Evolutionary conservation across 2,329 filamentous ascomycete genomes (phyloP), one percentile per base, ranked within the genome.

Genomic region (Ophiostoma populinum): DNA sequence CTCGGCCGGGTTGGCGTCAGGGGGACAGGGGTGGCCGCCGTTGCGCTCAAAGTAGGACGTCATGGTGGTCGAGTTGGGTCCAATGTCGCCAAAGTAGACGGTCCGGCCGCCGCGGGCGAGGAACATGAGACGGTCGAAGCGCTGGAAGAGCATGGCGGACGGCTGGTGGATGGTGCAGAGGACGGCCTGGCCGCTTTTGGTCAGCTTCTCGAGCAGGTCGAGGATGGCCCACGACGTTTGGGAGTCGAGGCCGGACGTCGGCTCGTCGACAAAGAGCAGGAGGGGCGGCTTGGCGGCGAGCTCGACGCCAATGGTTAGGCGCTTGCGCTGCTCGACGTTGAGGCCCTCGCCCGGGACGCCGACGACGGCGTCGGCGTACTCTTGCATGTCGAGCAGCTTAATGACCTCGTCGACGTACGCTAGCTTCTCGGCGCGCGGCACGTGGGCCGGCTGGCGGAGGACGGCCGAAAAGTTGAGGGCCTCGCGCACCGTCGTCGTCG

Each of bases 141-240:
- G 78, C 53, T 93, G 82, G 62, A 94, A 93, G 36, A 95, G 66
- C 69, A 92, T 85, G 27, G 85, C 85, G 11, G 83, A 92, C n/a
- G 86, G 86, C 55, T 95, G 87, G 54, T 95, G 86, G 40, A 94
- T 94, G 0, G 87, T 94, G 60, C 85, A 93, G n/a, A 94, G 74
- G 55, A 94, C 81, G 36, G 86, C 86, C 52, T 92, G 83, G 12
- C 87, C 87, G 42, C 75, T 79, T 54, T 87, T 80, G 47, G 83
- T 83, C 22, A 94, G 65, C 56, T 92, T 93, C 55, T 92, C 79
- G 26, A 95, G 68, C 9, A 94, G 68, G 52, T 83, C 77, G 30
- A 85, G 67, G 51, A 94, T 93, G 43, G 82, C 80, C 82, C 83
- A 94, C 1, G 85, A 87, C 1, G 86, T 92, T 55, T 93, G 85